Evolutionary conservation across 225 moss, liverwort and hornwort species (phyloP).

Genomic region (Ulota crispa): DNA sequence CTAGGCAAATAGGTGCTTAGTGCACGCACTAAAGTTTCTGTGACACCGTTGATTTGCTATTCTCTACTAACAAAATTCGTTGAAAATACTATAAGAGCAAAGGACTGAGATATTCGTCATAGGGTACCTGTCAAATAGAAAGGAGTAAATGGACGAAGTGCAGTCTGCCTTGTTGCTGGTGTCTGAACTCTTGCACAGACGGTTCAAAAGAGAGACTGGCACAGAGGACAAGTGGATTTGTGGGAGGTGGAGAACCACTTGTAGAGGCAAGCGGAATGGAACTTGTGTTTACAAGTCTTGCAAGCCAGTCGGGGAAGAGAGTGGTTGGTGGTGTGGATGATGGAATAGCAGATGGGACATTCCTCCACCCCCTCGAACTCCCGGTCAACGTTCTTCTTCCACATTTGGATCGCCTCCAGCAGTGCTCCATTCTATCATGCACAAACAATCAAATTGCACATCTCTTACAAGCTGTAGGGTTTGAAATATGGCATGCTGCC

Average conservation of each 20-base stretch:
- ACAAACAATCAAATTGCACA: constrained; percentile 5
- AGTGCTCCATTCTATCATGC: constrained; percentile 84
- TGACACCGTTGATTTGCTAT: constrained; percentile 4
- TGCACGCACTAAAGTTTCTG: constrained; percentile 9
- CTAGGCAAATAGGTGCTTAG: neutral
- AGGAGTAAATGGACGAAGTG: neutral
- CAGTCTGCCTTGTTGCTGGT: neutral
- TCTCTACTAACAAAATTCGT: constrained; percentile 29
- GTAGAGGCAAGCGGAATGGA: constrained; percentile 92
- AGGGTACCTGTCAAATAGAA: neutral
- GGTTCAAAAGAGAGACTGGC: constrained; percentile 81
- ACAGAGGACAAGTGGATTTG: constrained; percentile 98
- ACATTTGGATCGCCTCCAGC: constrained; percentile 88
- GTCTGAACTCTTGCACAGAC: constrained; percentile 2
- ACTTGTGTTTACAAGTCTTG: constrained; percentile 95
- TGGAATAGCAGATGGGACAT: constrained; percentile 97
- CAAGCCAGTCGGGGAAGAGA: constrained; percentile 82
- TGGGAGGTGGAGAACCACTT: constrained; percentile 98
- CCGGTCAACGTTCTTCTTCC: constrained; percentile 97
- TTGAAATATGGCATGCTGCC: neutral
- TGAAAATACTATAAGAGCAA: neutral
- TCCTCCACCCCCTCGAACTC: constrained; percentile 98
- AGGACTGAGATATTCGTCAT: neutral
- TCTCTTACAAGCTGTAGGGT: neutral
- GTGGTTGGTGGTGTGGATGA: constrained; percentile 94